Evolutionary conservation across 768 basidiomycete species (phyloP), one percentile per base, ranked within the genome.

Genomic region (Lentinus brumalis): DNA sequence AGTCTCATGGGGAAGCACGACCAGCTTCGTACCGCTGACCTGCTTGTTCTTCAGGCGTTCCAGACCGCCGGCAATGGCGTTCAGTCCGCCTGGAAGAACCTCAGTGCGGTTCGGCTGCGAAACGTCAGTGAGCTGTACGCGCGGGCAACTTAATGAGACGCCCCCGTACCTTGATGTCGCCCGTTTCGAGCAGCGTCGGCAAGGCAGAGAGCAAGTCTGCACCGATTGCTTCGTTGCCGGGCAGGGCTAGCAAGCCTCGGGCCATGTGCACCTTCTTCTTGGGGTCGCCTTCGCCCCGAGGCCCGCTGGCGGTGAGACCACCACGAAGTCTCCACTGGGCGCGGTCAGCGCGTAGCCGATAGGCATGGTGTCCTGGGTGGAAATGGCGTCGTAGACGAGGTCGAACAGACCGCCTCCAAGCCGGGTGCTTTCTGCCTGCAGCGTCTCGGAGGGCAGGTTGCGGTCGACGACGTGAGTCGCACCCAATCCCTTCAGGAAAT

Each of bases 401-500:
- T 53, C 53, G 52, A 69, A 6, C 7, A 55, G 59, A 7, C 49
- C 52, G 16, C 61, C 56, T 26, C 56, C 54, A 29, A 63, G 51
- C 56, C 49, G 12, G n/a, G 9, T 8, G 1, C 50, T 56, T 44
- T 52, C 52, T n/a, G 47, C 41, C 14, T 6, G 29, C 8, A 65
- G 30, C 10, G 30, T 41, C 11, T 52, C 57, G 5, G 51, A 10
- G 11, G 61, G 12, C 2, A 62, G 47, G 5, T 53, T 53, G 12
- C 71, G 68, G 59, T 70, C 71, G 41, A 72, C 47, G 52, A 70
- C 57, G 44, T 71, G 67, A 8, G 71, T 70, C 4, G 70, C 70
- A 16, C 71, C 71, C 30, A 70, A 56, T 3, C 67, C 63, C 44
- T 65, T 63, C 42, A 72, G 60, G 29, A 65, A 56, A 5, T 45